phyloP scores from a whole-genome alignment of 2,329 filamentous ascomycete genomes.

The Aureobasidium sp. region DNA sequence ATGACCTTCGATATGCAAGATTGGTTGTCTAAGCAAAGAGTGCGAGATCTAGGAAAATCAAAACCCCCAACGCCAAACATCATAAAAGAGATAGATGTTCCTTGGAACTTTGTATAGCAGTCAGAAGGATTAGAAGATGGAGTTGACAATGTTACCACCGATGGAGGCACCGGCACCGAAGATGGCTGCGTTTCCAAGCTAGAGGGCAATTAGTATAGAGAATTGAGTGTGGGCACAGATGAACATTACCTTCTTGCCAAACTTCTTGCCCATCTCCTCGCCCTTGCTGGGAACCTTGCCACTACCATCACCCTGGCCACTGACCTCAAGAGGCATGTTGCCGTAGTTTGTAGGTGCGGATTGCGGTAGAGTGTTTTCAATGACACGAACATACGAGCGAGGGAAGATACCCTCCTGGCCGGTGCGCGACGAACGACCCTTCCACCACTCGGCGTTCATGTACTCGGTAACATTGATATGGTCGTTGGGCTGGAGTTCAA shows the following conservation, averaged over 20 bases:
- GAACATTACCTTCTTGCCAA: constrained; percentile 68
- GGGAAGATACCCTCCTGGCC: constrained; percentile 89
- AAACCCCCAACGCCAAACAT: constrained; percentile 1
- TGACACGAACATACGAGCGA: constrained; percentile 70
- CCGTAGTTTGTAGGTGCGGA: constrained; percentile 46
- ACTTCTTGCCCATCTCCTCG: constrained; percentile 77
- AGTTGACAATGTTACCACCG: constrained; percentile 81
- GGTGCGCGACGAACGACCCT: constrained; percentile 76
- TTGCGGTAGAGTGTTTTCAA: constrained; percentile 52
- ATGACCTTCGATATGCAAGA: background rate
- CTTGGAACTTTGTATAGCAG: background rate
- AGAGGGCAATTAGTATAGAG: background rate
- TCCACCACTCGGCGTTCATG: constrained; percentile 98
- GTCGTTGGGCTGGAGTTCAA: constrained; percentile 74
- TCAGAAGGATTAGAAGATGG: constrained; percentile 61
- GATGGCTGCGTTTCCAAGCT: constrained; percentile 68
- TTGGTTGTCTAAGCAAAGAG: background rate
- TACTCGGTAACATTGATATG: constrained; percentile 73
- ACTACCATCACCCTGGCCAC: constrained; percentile 37
- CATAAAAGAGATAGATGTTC: background rate
- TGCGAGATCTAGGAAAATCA: background rate
- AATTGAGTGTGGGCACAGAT: background rate
- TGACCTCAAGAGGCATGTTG: constrained; percentile 71
- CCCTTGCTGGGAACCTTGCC: constrained; percentile 53
- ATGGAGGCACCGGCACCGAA: constrained; percentile 91